Conservation (phyloP, 2,329 filamentous ascomycete genomes). For the Escovopsis weberi region DNA sequence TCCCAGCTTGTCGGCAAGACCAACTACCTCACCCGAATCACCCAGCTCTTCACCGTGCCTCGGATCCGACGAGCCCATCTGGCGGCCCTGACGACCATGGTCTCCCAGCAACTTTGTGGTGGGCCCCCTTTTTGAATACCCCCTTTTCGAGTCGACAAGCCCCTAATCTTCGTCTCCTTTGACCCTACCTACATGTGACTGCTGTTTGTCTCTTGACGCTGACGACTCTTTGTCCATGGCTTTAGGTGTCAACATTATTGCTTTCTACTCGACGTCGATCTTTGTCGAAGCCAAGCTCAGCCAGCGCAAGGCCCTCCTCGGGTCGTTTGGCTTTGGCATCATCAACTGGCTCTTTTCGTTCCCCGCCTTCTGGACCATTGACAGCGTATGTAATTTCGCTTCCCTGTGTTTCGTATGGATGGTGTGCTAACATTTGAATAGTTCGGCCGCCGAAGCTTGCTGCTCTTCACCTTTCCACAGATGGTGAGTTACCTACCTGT, state of each 20-base stretch:
- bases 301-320: constrained; percentile 36
- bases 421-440: constrained; percentile 6
- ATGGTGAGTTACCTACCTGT: constrained; percentile 30
- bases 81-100: constrained; percentile 70
- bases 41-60: constrained; percentile 52
- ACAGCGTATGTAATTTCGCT: constrained; percentile 26
- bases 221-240: too few relatives aligned
- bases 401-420: neutral
- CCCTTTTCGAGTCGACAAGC: too few relatives aligned
- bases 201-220: too few relatives aligned
- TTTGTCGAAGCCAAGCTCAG: constrained; percentile 42
- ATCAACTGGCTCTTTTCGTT: constrained; percentile 54
- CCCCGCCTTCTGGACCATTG: constrained; percentile 52
- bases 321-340: constrained; percentile 34
- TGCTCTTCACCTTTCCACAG: constrained; percentile 52
- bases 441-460: constrained; percentile 45
- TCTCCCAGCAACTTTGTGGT: constrained; percentile 55
- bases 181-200: too few relatives aligned
- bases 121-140: constrained; percentile 6
- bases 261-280: constrained; percentile 56
- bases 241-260: constrained; percentile 47
- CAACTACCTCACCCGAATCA: constrained; percentile 32
- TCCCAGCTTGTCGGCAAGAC: constrained; percentile 22
- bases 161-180: neutral
- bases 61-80: constrained; percentile 56